Conservation (phyloP, 2,329 filamentous ascomycete genomes). For the Sclerotinia sclerotiorum region DNA sequence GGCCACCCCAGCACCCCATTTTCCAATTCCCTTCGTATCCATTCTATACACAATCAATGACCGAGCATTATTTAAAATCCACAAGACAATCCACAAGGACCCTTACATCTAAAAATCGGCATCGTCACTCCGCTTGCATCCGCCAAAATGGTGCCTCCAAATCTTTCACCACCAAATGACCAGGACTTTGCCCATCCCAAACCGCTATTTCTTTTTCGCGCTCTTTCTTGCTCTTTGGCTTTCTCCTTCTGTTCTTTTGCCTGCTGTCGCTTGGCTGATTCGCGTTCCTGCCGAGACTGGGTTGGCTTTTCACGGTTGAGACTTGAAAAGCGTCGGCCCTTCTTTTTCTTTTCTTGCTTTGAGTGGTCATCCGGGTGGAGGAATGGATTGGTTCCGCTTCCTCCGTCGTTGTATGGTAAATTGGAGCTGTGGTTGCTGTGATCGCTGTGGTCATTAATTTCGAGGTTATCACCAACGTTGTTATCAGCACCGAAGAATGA, state of each 20-base stretch:
- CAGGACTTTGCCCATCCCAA: constrained; percentile 18
- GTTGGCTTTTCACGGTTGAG: background rate
- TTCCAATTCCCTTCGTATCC: background rate
- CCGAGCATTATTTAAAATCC: background rate
- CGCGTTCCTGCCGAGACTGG: background rate
- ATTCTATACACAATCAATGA: constrained; percentile 1
- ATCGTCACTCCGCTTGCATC: constrained; percentile 14
- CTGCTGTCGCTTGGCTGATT: background rate
- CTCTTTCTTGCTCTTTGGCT: constrained; percentile 5
- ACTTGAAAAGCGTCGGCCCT: too few species aligned
- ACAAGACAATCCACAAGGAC: constrained; percentile 11
- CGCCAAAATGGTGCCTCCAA: constrained; percentile 16
- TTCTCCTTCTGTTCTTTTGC: background rate
- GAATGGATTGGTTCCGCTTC: background rate
- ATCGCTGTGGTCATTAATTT: background rate
- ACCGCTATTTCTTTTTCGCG: constrained; percentile 10
- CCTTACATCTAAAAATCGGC: constrained; percentile 19
- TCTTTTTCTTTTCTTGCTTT: background rate
- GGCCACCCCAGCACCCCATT: background rate
- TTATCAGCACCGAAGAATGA: background rate
- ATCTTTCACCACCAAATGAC: constrained; percentile 19
- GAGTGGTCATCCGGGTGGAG: background rate
- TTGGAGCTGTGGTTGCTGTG: background rate
- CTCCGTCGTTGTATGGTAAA: background rate
- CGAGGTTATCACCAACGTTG: background rate